Conservation (phyloP, 768 basidiomycete species). For the Suillus decipiens region DNA sequence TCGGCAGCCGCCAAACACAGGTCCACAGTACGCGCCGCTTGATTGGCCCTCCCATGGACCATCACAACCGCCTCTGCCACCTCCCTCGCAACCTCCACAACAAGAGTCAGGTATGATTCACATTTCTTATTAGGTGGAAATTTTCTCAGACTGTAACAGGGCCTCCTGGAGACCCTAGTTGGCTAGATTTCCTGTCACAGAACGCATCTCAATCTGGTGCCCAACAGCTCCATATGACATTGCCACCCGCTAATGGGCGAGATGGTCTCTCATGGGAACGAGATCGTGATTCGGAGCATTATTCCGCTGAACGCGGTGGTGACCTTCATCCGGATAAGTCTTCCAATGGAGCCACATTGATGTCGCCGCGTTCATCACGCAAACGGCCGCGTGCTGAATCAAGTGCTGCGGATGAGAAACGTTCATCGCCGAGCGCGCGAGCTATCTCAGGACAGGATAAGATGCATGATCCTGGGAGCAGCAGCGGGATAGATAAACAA, state of each 20-base stretch:
- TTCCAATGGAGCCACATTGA: constrained; percentile 19
- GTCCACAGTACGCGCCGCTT: constrained; percentile 29
- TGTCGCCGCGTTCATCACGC: constrained; percentile 26
- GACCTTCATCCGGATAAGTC: constrained; percentile 20
- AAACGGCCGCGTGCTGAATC: constrained; percentile 32
- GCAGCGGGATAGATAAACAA: constrained; percentile 25
- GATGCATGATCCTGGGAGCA: constrained; percentile 19
- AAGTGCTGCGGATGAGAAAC: constrained; percentile 18
- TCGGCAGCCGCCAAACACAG: constrained; percentile 22
- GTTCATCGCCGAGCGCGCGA: constrained; percentile 19
- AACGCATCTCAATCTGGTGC: constrained; percentile 24
- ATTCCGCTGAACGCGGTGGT: constrained; percentile 27
- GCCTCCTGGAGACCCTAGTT: constrained; percentile 32
- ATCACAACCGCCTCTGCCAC: constrained; percentile 18
- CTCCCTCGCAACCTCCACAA: constrained; percentile 19
- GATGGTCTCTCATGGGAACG: constrained; percentile 34
- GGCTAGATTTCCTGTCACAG: constrained; percentile 37
- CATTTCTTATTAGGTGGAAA: not conserved
- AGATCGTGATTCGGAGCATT: constrained; percentile 32
- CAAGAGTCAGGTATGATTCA: constrained; percentile 27
- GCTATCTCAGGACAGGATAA: constrained; percentile 19
- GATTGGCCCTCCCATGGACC: constrained; percentile 37
- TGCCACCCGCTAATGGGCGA: constrained; percentile 27
- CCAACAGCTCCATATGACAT: constrained; percentile 32
- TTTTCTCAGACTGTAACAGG: constrained; percentile 17